Evolutionary conservation across 345 rosid genomes (phyloP).

Genomic region (Chamaenerion angustifolium): DNA sequence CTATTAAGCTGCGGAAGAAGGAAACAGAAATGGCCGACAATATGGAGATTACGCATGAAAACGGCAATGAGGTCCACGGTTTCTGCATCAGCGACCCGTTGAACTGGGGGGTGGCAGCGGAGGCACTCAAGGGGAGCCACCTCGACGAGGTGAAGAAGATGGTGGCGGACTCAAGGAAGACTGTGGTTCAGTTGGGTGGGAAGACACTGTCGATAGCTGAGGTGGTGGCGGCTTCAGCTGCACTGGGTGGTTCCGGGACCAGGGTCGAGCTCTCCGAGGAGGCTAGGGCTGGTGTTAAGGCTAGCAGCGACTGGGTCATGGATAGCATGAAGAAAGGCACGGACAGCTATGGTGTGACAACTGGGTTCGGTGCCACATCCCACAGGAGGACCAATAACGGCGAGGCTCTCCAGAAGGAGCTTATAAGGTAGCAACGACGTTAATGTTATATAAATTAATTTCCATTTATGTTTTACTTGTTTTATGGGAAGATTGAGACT

Average conservation of each 20-base stretch:
- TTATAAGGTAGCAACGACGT: constrained; percentile 15
- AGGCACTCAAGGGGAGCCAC: constrained; percentile 33
- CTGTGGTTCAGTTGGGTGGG: constrained; percentile 25
- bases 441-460: too few relatives aligned
- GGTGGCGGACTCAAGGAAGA: constrained; percentile 27
- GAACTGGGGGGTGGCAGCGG: constrained; percentile 30
- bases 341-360: constrained; percentile 25
- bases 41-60: constrained; percentile 8
- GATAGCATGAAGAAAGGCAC: constrained; percentile 26
- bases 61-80: not conserved
- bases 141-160: constrained; percentile 29
- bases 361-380: constrained; percentile 25
- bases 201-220: constrained; percentile 28
- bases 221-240: constrained; percentile 21
- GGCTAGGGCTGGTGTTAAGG: constrained; percentile 21
- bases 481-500: too few relatives aligned
- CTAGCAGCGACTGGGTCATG: constrained; percentile 32
- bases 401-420: constrained; percentile 21
- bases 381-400: constrained; percentile 25
- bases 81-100: constrained; percentile 14
- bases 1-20: not conserved
- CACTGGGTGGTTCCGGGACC: constrained; percentile 1
- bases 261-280: constrained; percentile 18
- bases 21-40: not conserved
- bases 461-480: too few relatives aligned